These are phyloP conservation scores for Lipomyces oligophaga DNA, from an alignment of 805 yeast genomes.

Conservation along the genomic window DNA sequence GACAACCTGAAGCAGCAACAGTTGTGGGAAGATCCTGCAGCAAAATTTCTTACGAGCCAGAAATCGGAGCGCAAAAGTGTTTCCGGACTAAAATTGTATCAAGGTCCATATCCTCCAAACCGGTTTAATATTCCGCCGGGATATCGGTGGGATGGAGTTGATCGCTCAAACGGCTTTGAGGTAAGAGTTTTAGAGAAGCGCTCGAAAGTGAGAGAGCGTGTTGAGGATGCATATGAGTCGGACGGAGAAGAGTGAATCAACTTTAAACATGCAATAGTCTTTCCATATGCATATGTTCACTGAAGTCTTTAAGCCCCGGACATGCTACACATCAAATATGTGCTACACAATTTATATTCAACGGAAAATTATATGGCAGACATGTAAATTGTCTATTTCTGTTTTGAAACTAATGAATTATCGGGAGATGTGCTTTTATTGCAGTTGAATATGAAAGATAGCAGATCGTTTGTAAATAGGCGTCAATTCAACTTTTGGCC, in stretches of 20 bases:
- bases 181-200: slow-evolving; percentile 47
- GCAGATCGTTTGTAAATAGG: too few relatives aligned
- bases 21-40: slow-evolving; percentile 63
- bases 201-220: slow-evolving; percentile 27
- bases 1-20: slow-evolving; percentile 36
- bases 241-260: slow-evolving; percentile 20
- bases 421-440: too few relatives aligned
- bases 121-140: slow-evolving; percentile 79
- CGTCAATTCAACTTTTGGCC: too few relatives aligned
- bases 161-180: slow-evolving; percentile 86
- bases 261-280: too few relatives aligned
- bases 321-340: neutral
- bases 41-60: slow-evolving; percentile 41
- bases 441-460: too few relatives aligned
- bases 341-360: too few relatives aligned
- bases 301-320: too few relatives aligned
- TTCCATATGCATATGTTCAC: neutral
- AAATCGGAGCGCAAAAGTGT: slow-evolving; percentile 30
- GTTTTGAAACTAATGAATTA: too few relatives aligned
- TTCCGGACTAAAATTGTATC: slow-evolving; percentile 55
- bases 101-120: slow-evolving; percentile 57
- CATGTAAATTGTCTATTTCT: too few relatives aligned
- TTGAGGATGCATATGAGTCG: slow-evolving; percentile 26
- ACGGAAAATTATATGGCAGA: too few relatives aligned
- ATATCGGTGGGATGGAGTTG: slow-evolving; percentile 85